phyloP scores from a whole-genome alignment of 1,284 basidiomycete species.

The Caloboletus inedulis region DNA sequence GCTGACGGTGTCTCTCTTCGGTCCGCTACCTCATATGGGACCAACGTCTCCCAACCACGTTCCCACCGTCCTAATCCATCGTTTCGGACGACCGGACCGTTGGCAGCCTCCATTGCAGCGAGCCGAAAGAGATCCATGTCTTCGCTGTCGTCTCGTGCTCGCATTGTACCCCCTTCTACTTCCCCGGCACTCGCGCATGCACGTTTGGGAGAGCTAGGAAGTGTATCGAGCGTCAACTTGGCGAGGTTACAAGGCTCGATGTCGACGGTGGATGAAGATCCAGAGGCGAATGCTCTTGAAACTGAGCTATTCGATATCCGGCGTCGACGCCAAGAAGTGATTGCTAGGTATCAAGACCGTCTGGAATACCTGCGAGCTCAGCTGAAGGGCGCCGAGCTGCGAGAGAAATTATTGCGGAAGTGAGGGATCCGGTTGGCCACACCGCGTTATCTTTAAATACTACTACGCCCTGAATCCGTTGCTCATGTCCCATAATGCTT shows the following conservation, averaged over 20 bases:
- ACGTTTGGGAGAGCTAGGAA: constrained; percentile 35
- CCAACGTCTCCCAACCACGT: constrained; percentile 33
- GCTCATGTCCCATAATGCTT: constrained; percentile 15
- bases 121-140: constrained; percentile 50
- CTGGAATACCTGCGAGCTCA: constrained; percentile 68
- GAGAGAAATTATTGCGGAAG: constrained; percentile 62
- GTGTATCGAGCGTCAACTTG: constrained; percentile 47
- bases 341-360: constrained; percentile 59
- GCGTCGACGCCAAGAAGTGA: constrained; percentile 58
- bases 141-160: constrained; percentile 44
- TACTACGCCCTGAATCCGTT: constrained; percentile 4
- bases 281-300: constrained; percentile 34
- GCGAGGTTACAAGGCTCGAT: constrained; percentile 48
- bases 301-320: constrained; percentile 59
- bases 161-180: constrained; percentile 17
- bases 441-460: not conserved
- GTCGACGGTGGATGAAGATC: constrained; percentile 39
- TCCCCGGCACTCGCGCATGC: constrained; percentile 19
- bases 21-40: constrained; percentile 32
- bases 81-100: constrained; percentile 17
- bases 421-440: constrained; percentile 27
- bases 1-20: constrained; percentile 30
- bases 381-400: constrained; percentile 70
- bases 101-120: constrained; percentile 17
- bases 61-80: constrained; percentile 32